These are phyloP conservation scores for Oxytropis ochrocephala DNA, from an alignment of 306 rosid genomes.

Conservation along the genomic window DNA sequence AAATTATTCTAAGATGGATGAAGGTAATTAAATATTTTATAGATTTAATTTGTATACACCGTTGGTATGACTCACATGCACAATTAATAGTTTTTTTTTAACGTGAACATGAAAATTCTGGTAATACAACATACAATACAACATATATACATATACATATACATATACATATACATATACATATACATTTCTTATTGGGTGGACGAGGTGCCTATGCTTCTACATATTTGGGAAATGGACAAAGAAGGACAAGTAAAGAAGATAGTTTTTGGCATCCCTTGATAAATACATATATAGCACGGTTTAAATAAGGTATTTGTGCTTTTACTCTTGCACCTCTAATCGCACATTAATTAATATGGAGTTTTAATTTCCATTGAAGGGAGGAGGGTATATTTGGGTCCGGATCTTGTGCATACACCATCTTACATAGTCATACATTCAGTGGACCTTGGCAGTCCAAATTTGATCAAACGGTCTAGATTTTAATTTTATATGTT, in stretches of 20 bases:
- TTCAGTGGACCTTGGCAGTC: too few species aligned
- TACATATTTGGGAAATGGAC: slow-evolving; percentile 38
- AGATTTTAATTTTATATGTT: too few species aligned
- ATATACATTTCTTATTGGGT: slow-evolving; percentile 22
- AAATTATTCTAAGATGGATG: too few species aligned
- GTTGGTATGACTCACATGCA: slow-evolving; percentile 45
- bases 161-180: too few species aligned
- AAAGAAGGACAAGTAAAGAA: slow-evolving; percentile 30
- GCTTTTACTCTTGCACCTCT: slow-evolving; percentile 1
- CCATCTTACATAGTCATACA: too few species aligned
- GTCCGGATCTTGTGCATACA: too few species aligned
- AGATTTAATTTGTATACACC: too few species aligned
- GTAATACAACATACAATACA: slow-evolving; percentile 27
- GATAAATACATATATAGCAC: slow-evolving; percentile 33
- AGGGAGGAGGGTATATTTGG: too few species aligned
- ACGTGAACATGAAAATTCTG: slow-evolving; percentile 35
- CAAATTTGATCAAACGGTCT: too few species aligned
- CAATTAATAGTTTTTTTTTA: slow-evolving; percentile 31
- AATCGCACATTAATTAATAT: background rate
- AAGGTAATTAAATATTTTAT: too few species aligned
- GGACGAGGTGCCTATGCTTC: slow-evolving; percentile 35
- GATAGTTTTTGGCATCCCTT: slow-evolving; percentile 19
- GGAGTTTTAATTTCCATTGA: background rate
- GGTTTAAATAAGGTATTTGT: slow-evolving; percentile 34
- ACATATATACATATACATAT: too few species aligned